Conservation (phyloP, 2,329 filamentous ascomycete genomes). For the Pyrenochaeta sp. region DNA sequence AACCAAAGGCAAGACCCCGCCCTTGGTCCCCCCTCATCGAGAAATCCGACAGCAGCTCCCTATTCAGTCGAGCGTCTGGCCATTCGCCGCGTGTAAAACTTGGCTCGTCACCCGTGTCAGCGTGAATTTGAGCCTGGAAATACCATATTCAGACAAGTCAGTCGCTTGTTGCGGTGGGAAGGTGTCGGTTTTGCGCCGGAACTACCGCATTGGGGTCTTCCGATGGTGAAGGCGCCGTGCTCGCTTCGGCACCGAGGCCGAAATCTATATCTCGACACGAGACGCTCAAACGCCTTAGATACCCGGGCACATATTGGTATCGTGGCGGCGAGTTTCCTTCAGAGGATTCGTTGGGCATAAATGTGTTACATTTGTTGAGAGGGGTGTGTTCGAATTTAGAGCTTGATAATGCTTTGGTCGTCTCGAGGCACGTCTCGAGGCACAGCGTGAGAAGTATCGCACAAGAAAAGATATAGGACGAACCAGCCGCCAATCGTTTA, state of each 20-base stretch:
- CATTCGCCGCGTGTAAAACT: slow-evolving; percentile 1
- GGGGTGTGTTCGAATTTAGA: background rate
- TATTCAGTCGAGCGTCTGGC: background rate
- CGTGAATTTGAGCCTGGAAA: slow-evolving; percentile 9
- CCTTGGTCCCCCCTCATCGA: slow-evolving; percentile 1
- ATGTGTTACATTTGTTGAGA: background rate
- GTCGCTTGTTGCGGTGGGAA: slow-evolving; percentile 4
- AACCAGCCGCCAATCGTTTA: too few species aligned
- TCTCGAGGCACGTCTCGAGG: background rate
- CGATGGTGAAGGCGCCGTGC: slow-evolving; percentile 6
- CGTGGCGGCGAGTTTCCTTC: too few species aligned
- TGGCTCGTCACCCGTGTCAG: slow-evolving; percentile 9
- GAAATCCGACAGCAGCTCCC: background rate
- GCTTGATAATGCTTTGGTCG: background rate
- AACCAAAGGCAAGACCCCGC: slow-evolving; percentile 17
- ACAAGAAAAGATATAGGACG: too few species aligned
- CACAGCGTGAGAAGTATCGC: too few species aligned
- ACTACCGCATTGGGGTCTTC: slow-evolving; percentile 27
- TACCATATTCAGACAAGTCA: slow-evolving; percentile 28
- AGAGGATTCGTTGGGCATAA: background rate
- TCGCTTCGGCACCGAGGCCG: slow-evolving; percentile 27
- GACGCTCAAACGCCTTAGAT: background rate
- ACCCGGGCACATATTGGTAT: background rate
- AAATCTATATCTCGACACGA: slow-evolving; percentile 5
- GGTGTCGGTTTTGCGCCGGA: slow-evolving; percentile 26